Base-by-base conservation (phyloP, 768 basidiomycete species). In the Hericium alpestre region DNA sequence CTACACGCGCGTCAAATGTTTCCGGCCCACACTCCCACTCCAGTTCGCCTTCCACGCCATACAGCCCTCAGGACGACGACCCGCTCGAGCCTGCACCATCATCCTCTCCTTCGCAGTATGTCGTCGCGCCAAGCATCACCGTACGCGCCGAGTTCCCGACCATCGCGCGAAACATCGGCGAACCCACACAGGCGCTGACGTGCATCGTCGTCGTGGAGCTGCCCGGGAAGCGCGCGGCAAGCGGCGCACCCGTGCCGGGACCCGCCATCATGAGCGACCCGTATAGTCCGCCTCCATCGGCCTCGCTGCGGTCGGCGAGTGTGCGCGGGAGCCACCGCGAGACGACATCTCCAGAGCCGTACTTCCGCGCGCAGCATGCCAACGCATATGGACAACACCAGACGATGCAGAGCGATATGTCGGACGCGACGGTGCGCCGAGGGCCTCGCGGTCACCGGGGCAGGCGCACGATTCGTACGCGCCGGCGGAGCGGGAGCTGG, bases 181-280 rank as follows among this genome's bases (percentile, higher is more conserved):
- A 86, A 60, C 62, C 77, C 38, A 90, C 81, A 63, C 91, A 95
- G 69, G 87, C 90, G 1, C 73, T 97, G 61, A 96, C 95, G 10
- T 97, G 94, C 68, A 87, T 97, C 66, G 86, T 99, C 60, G 78
- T 94, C 58, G 85, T 99, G 64, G 93, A 96, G 72, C 81, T 98
- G 2, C 90, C 95, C 2, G 84, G 84, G 23, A 87, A 89, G 63
- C 81, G 89, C 20, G 75, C 73, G 4, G 59, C 61, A 2, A 54
- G 54, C 11, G 23, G 27, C 22, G 43, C n/a, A 4, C 61, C 56
- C 49, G 62, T 63, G 15, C 62, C 62, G 40, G 62, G 62, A 12
- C 62, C 62, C 32, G 71, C 80, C 47, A 65, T 77, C 49, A 66
- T 75, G 20, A 32, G 32, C 8, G 83, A 86, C 48, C 70, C 74